Base-by-base conservation (phyloP, 768 basidiomycete genomes). In the Floccularia luteovirens region DNA sequence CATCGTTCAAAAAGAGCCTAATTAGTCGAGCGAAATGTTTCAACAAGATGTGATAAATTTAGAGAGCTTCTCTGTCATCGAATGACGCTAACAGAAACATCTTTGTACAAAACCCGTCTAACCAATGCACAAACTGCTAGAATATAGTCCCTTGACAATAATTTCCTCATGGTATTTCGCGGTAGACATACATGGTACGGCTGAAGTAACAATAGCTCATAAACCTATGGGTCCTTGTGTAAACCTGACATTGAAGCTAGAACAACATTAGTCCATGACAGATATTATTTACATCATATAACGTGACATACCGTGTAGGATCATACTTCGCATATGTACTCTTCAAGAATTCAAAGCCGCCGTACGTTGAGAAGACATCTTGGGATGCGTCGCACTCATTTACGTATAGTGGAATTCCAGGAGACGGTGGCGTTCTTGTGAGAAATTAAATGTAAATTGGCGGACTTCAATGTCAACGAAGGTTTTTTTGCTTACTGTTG, bases 261-360 rank as follows among this genome's bases (percentile, higher is more conserved):
- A 16, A 20, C 4, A 5, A 28, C 14, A 8, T 17, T 10, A 5
- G n/a, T 17, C 11, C 27, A n/a, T 7, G 24, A 42, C 10, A 34
- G 32, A 22, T 30, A 36, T 4, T 21, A 4, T 11, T 5, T 12
- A 17, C n/a, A 31, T 41, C 36, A 20, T 2, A n/a, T 24, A 24
- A 19, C 13, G 8, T 19, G 8, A 5, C 47, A 38, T 31, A 60
- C 59, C 56, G 37, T 1, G 39, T 47, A 16, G 59, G 59, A 43
- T 62, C 60, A 33, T 62, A 62, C 36, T 60, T 62, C 6, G 44
- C 44, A 42, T 60, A 59, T 2, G 49, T 55, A 13, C 33, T 23
- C 37, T 52, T 54, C 34, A 62, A 36, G n/a, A 46, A 41, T 2
- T 55, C 43, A 30, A 51, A 59, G 6, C 43, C 42, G n/a, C 57